Percentiles rank a stretch among this genome's conserved stretches.
phyloP scores from a whole-genome alignment of 164 flowering plant species.

The Chimonanthus praecox region DNA sequence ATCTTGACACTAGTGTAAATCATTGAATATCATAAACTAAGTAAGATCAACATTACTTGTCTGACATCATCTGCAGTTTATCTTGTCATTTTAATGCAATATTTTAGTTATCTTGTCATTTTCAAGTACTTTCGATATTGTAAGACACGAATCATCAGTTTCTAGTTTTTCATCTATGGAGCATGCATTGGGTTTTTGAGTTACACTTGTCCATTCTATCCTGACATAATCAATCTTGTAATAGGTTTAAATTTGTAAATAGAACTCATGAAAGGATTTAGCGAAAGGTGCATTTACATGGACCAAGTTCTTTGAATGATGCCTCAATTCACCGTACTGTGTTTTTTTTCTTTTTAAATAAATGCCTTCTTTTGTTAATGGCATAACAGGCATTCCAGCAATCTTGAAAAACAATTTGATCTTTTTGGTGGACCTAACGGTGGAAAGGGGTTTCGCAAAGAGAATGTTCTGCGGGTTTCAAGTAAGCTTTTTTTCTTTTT shows the following conservation, averaged over 20 bases:
- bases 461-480: constrained; percentile 69
- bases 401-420: constrained; percentile 50
- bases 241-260: no score
- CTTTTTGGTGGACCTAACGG: constrained; percentile 64
- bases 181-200: no score
- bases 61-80: no score
- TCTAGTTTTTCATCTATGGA: no score
- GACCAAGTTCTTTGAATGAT: no score
- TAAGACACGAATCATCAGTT: background rate
- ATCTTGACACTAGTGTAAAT: no score
- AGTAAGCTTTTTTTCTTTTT: constrained; percentile 32
- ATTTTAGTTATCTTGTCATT: background rate
- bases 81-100: background rate
- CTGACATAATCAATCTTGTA: no score
- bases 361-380: constrained; percentile 2
- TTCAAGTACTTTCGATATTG: background rate
- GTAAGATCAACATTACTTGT: no score
- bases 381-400: constrained; percentile 11
- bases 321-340: background rate
- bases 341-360: background rate
- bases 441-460: constrained; percentile 42
- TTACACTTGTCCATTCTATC: no score
- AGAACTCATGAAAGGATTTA: no score
- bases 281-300: no score
- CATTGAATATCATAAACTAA: no score